These are phyloP conservation scores for Zalaria obscura DNA, from an alignment of 2,329 filamentous ascomycete species.

Conservation along the genomic window DNA sequence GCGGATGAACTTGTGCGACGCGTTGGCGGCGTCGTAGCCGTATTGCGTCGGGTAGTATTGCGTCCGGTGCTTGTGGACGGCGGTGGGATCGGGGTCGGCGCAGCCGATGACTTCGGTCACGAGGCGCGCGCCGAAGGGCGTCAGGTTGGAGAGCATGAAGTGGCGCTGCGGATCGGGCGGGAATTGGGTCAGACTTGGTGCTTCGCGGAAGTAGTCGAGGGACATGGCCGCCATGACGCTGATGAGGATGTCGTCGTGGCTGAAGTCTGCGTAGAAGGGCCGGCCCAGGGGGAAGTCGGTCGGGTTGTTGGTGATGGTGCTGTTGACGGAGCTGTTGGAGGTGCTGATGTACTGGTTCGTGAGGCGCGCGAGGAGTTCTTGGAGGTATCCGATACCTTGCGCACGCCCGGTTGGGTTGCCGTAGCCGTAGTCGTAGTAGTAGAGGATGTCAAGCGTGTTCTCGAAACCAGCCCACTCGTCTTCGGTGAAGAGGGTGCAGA, in stretches of 20 bases:
- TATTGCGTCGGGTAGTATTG: constrained; percentile 30
- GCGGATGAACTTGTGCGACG: constrained; percentile 33
- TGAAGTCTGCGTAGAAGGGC: constrained; percentile 39
- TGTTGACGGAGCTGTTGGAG: constrained; percentile 39
- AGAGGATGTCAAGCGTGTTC: constrained; percentile 38
- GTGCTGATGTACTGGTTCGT: constrained; percentile 30
- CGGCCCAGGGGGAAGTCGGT: constrained; percentile 32
- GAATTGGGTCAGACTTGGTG: constrained; percentile 27
- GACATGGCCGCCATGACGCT: constrained; percentile 37
- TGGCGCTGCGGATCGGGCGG: constrained; percentile 29
- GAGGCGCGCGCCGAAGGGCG: constrained; percentile 40
- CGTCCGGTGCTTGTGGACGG: constrained; percentile 24
- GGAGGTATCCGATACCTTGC: constrained; percentile 38
- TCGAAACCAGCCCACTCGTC: constrained; percentile 43
- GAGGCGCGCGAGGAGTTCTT: constrained; percentile 37
- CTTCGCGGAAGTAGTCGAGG: constrained; percentile 38
- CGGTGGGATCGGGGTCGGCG: constrained; percentile 21
- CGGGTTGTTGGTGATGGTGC: constrained; percentile 31
- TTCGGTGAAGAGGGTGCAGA: constrained; percentile 39
- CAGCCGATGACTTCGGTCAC: constrained; percentile 44
- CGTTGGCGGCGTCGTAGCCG: constrained; percentile 27
- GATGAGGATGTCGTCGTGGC: constrained; percentile 39
- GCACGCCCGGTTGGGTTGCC: constrained; percentile 37
- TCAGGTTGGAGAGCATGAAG: constrained; percentile 37
- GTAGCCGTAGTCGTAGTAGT: constrained; percentile 29